phyloP scores from a whole-genome alignment of 1,284 basidiomycete species.

The Afroboletus lepidellus region DNA sequence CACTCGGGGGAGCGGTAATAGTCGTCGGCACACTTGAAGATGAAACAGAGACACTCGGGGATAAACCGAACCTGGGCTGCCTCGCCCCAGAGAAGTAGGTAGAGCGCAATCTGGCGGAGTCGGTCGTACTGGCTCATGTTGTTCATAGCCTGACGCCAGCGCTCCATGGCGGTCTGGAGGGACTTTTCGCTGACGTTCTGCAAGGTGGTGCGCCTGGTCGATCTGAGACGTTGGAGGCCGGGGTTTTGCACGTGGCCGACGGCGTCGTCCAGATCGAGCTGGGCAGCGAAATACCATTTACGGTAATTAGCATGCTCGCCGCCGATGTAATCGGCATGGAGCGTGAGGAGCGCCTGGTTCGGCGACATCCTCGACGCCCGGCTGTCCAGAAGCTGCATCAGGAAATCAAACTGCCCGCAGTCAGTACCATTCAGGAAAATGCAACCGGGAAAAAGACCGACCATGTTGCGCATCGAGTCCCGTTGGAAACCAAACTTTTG shows the following conservation, averaged over 20 bases:
- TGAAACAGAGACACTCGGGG: slow-evolving; percentile 97
- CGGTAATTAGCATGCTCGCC: slow-evolving; percentile 96
- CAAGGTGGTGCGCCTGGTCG: slow-evolving; percentile 48
- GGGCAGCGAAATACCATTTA: slow-evolving; percentile 99
- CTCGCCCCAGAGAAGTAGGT: slow-evolving; percentile 97
- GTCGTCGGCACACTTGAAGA: slow-evolving; percentile 99
- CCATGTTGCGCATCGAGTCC: slow-evolving; percentile 90
- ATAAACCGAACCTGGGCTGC: slow-evolving; percentile 98
- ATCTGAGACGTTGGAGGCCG: slow-evolving; percentile 80
- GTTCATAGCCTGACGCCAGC: slow-evolving; percentile 98
- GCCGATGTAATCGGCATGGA: slow-evolving; percentile 99
- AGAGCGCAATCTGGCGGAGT: slow-evolving; percentile 94
- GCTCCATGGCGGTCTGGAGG: slow-evolving; percentile 80
- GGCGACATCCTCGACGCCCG: slow-evolving; percentile 97
- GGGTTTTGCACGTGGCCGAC: slow-evolving; percentile 93
- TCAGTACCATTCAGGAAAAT: neutral
- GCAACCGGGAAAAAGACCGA: slow-evolving; percentile 34
- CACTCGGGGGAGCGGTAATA: slow-evolving; percentile 99
- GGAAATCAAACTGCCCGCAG: slow-evolving; percentile 80
- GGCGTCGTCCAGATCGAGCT: slow-evolving; percentile 97
- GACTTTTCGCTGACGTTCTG: slow-evolving; percentile 71
- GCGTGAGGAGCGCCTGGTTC: slow-evolving; percentile 89
- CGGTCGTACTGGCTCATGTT: slow-evolving; percentile 99
- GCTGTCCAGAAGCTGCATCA: slow-evolving; percentile 98
- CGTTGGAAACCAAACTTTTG: slow-evolving; percentile 99